Base-by-base conservation (phyloP, 148 eudicot genomes). In the Cornus controversa region DNA sequence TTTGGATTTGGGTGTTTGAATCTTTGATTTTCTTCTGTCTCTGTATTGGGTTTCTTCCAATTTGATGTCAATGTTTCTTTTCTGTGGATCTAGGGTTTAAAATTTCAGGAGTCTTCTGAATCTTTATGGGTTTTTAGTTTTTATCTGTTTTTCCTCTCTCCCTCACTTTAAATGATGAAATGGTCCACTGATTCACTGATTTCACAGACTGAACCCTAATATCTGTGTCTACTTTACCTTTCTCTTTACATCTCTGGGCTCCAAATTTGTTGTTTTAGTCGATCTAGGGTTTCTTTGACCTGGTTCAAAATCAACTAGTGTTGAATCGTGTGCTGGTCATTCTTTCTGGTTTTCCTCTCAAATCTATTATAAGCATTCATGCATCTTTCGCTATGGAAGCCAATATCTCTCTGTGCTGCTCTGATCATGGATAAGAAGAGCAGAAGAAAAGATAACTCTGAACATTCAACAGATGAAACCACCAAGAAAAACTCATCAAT, bases 301-400 rank as follows among this genome's bases (percentile, higher is more conserved):
- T 77, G 73, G 72, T 24, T n/a, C n/a, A n/a, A n/a, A n/a, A n/a
- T n/a, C n/a, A n/a, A n/a, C n/a, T n/a, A n/a, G n/a, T n/a, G n/a
- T n/a, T n/a, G n/a, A n/a, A n/a, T n/a, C n/a, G n/a, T 72, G 36
- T 45, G 76, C 50, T 74, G 45, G 36, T 75, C 70, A 16, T 24
- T 77, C 76, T 45, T 77, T 75, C 75, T 67, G 71, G 63, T 40
- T 3, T 40, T 9, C 69, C 53, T 58, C 66, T 28, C 36, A 20
- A 58, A 45, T 80, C 70, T 58, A 71, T 80, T 66, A 4, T 24
- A 80, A 78, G 90, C 77, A 84, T 81, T 81, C 77, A 93, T 96
- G 99, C 98, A 93, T 93, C 83, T 93, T 80, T 89, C 99, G 83
- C 86, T 93, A 79, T 94, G 98, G 98, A 94, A 94, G 78, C 98